A percentile compares a stretch with the other conserved stretches of the same genome.
phyloP scores from a whole-genome alignment of 1,139 yeast species.

The Debaryomyces sp. region DNA sequence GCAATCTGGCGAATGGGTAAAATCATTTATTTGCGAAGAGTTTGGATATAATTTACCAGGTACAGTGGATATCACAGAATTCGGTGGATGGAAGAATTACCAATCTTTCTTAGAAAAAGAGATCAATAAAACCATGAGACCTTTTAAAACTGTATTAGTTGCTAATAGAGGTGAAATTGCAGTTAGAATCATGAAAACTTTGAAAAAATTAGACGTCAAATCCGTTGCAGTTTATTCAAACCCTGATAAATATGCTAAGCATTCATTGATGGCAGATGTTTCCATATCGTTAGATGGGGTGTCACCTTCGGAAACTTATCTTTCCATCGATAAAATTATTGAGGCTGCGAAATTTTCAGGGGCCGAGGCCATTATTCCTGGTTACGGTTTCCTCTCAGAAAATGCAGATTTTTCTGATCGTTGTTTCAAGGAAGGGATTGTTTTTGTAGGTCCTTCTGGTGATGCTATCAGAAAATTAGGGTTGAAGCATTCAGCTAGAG shows the following conservation, averaged over 20 bases:
- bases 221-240: constrained; percentile 90
- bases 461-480: constrained; percentile 90
- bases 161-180: constrained; percentile 99
- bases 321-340: constrained; percentile 80
- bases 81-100: constrained; percentile 87
- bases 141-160: constrained; percentile 82
- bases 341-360: constrained; percentile 80
- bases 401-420: constrained; percentile 95
- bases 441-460: constrained; percentile 94
- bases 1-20: constrained; percentile 77
- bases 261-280: constrained; percentile 79
- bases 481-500: constrained; percentile 94
- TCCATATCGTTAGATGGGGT: constrained; percentile 78
- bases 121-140: constrained; percentile 41
- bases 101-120: constrained; percentile 41
- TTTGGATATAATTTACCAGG: constrained; percentile 73
- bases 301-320: constrained; percentile 88
- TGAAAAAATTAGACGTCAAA: constrained; percentile 74
- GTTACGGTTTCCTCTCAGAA: constrained; percentile 95
- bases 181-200: constrained; percentile 85
- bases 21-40: constrained; percentile 94
- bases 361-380: constrained; percentile 94
- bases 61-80: constrained; percentile 74
- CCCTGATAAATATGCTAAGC: constrained; percentile 86
- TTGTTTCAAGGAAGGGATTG: constrained; percentile 78